Percentiles rank a stretch among this genome's conserved stretches.
Conservation (phyloP, 331 rosid species). For the Pyrus hybrid region DNA sequence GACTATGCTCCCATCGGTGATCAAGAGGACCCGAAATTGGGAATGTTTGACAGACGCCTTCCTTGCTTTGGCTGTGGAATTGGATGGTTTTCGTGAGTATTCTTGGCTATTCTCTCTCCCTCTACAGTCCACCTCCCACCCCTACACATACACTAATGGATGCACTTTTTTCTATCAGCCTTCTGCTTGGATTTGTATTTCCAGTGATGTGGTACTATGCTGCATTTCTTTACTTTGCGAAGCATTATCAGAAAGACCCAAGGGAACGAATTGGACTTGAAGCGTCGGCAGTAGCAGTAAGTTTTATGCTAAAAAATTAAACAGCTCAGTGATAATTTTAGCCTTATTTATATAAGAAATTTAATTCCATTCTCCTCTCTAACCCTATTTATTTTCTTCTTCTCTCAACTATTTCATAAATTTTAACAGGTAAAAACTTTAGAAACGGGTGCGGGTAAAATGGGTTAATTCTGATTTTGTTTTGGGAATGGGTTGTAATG, state of each 20-base stretch:
- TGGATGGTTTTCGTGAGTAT: conserved; percentile 45
- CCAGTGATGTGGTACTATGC: conserved; percentile 88
- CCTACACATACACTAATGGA: not conserved
- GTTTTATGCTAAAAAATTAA: conserved; percentile 3
- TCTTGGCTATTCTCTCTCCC: not conserved
- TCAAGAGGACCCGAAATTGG: conserved; percentile 52
- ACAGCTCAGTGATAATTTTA: not conserved
- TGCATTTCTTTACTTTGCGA: conserved; percentile 69
- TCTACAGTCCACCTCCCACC: not conserved
- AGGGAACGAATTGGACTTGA: conserved; percentile 86
- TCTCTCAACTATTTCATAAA: not conserved
- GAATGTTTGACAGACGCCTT: conserved; percentile 71
- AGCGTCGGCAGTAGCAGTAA: conserved; percentile 89
- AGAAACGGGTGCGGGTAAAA: not conserved
- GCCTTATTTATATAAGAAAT: not conserved
- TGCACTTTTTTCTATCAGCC: conserved; percentile 29
- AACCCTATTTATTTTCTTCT: not conserved
- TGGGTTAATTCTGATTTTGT: not conserved
- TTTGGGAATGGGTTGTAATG: not conserved
- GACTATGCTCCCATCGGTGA: conserved; percentile 50
- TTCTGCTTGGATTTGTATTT: conserved; percentile 68
- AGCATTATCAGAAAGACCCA: conserved; percentile 65
- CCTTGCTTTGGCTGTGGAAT: conserved; percentile 84
- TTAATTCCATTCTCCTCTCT: not conserved
- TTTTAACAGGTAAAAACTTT: not conserved